Evolutionary conservation across 768 basidiomycete genomes (phyloP), one percentile per base, ranked within the genome.

Genomic region (Asterophora lycoperdoides): DNA sequence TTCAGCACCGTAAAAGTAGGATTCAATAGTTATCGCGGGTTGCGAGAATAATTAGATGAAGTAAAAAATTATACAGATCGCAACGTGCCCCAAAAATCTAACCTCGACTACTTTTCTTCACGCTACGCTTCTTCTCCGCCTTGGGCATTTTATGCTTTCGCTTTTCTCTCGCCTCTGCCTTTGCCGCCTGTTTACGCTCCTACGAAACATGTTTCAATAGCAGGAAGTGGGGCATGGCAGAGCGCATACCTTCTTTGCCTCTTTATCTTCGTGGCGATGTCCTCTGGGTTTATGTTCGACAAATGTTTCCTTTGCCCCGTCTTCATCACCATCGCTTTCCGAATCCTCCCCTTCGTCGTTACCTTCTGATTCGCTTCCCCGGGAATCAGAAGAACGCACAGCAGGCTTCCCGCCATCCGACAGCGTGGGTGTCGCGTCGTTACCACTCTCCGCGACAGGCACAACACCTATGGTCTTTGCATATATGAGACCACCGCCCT

Each of bases 111-210:
- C 66, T 70, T 60, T 75, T 77, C 58, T 91, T 96, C 58, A 97
- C 77, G 54, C 79, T 80, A 35, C 82, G 78, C 71, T 91, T 91
- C 75, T 97, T 98, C 68, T 95, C 92, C 35, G 86, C 83, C 64
- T 98, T 98, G 39, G 94, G 89, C 76, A 97, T 92, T 72, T 98
- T 98, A 57, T 80, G 75, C 67, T 93, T 91, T 53, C 95, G 77
- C 65, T 80, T 88, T 71, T 96, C 93, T 60, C 84, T 78, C 33
- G 88, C 84, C 65, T 90, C 89, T 47, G 83, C 85, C 64, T 97
- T 97, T 20, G 78, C 80, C 4, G 84, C 83, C 63, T 90, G 90
- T 70, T 98, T 97, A 18, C 94, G 82, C 66, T 94, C 93, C 93
- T 95, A 56, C 14, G 49, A 47, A 47, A 23, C 51, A 49, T 39